Base-by-base conservation (phyloP, 495 filamentous ascomycete genomes). In the Trichoderma orchidacearum region DNA sequence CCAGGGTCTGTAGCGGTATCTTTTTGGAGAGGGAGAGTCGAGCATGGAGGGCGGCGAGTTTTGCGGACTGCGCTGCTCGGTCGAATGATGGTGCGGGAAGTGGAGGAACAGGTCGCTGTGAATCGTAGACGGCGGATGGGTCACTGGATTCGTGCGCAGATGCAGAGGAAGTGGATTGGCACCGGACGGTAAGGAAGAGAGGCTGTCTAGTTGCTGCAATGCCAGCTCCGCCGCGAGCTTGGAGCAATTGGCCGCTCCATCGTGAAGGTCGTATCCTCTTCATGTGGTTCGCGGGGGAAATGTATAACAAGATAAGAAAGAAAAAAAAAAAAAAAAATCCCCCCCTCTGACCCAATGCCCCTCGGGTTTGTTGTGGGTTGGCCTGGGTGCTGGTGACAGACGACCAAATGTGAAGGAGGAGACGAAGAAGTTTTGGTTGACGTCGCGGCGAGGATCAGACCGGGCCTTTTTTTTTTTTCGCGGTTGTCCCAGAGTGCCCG, bases 11-110 rank as follows among this genome's bases (percentile, higher is more conserved):
- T 30, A 95, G 72, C 7, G 93, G 94, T 60, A 96, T 77, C 68
- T 83, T 85, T 31, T 80, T 75, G 30, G 91, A 84, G 58, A 98
- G 84, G 54, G 82, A 82, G 51, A 98, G 85, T 64, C 93, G 90
- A 64, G 90, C 86, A 71, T 96, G 91, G 30, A 98, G 83, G 56
- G 93, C 90, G 60, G 91, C 83, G 64, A 98, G 87, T 74, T 96
- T 96, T 56, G 92, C 84, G 54, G 93, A 96, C 58, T 72, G 64
- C 55, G 76, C 68, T n/a, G 90, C 85, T 59, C 75, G 75, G 61
- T 80, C 74, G 57, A 84, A 80, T 56, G 77, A 79, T 60, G 85
- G 90, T 64, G 87, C 90, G 58, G 87, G 80, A 31, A 28, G 35
- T 17, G 58, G 53, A 41, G 38, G n/a, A n/a, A n/a, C n/a, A n/a